phyloP scores from a whole-genome alignment of 495 filamentous ascomycete genomes.

The Apiosordaria backusii region DNA sequence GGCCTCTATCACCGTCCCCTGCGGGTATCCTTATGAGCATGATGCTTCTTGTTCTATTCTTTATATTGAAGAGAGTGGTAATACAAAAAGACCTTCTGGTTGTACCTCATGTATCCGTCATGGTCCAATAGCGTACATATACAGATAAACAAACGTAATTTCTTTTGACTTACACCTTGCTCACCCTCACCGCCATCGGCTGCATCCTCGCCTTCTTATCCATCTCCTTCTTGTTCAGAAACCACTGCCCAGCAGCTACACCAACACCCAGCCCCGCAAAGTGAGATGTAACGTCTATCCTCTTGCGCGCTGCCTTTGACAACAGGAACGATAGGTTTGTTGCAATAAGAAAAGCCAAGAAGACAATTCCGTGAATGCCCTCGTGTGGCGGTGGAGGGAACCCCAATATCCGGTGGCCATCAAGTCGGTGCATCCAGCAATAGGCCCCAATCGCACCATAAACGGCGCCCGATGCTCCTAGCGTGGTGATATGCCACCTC shows the following conservation, averaged over 20 bases:
- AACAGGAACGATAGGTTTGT: conserved; percentile 47
- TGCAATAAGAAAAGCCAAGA: conserved; percentile 45
- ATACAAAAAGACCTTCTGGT: neutral
- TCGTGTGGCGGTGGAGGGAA: conserved; percentile 49
- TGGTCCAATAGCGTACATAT: too few species aligned
- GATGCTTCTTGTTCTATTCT: neutral
- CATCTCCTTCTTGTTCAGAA: conserved; percentile 28
- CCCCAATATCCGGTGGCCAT: conserved; percentile 49
- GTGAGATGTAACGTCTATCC: conserved; percentile 69
- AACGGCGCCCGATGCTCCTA: conserved; percentile 74
- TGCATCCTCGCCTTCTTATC: conserved; percentile 4
- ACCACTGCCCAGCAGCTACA: conserved; percentile 34
- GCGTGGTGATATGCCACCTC: conserved; percentile 35
- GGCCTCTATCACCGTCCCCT: neutral
- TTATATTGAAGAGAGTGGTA: neutral
- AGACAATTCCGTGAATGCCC: conserved; percentile 47
- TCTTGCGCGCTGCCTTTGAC: conserved; percentile 24
- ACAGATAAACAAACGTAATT: neutral
- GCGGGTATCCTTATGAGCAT: neutral
- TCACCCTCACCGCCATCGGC: neutral
- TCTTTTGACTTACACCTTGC: neutral
- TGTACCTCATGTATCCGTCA: neutral
- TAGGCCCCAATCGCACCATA: conserved; percentile 65
- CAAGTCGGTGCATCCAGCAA: conserved; percentile 60
- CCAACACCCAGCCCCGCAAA: conserved; percentile 62